phyloP scores from a whole-genome alignment of 31 red algal species.

The Bonnemaisonia californica region DNA sequence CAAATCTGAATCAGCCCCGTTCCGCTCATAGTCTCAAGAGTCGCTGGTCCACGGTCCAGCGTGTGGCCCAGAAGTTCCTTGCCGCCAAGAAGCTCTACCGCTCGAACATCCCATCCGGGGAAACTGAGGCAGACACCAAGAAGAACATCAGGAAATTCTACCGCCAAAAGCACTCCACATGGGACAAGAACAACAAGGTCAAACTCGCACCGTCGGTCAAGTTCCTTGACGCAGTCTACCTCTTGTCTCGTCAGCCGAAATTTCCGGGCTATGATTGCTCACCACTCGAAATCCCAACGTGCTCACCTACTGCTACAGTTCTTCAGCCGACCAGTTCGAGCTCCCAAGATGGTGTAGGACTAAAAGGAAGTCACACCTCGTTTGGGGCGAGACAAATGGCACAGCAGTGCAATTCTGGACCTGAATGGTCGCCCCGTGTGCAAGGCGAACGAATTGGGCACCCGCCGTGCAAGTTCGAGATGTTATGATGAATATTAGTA shows the following conservation, averaged over 20 bases:
- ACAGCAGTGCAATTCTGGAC: no score
- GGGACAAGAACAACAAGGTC: not conserved
- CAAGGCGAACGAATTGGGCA: no score
- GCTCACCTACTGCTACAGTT: no score
- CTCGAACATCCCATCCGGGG: slow-evolving; percentile 30
- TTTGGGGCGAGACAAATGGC: no score
- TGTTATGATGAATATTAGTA: no score
- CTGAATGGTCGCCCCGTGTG: no score
- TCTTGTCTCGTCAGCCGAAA: slow-evolving; percentile 13
- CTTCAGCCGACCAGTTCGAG: no score
- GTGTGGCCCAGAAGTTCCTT: slow-evolving; percentile 36
- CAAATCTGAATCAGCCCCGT: not conserved
- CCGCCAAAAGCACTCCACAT: not conserved
- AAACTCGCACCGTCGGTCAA: slow-evolving; percentile 23
- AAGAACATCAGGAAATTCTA: slow-evolving; percentile 1
- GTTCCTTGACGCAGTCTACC: slow-evolving; percentile 1
- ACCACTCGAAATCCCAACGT: no score
- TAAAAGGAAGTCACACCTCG: no score
- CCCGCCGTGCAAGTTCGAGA: no score
- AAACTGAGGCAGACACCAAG: slow-evolving; percentile 34
- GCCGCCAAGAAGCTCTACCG: slow-evolving; percentile 37
- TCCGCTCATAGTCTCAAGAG: slow-evolving; percentile 8
- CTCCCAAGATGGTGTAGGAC: not conserved
- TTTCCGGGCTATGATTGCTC: no score
- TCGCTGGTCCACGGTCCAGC: slow-evolving; percentile 25